Evolutionary conservation across 73 alveolate genomes (phyloP).

Genomic region (Blepharisma japonicum): DNA sequence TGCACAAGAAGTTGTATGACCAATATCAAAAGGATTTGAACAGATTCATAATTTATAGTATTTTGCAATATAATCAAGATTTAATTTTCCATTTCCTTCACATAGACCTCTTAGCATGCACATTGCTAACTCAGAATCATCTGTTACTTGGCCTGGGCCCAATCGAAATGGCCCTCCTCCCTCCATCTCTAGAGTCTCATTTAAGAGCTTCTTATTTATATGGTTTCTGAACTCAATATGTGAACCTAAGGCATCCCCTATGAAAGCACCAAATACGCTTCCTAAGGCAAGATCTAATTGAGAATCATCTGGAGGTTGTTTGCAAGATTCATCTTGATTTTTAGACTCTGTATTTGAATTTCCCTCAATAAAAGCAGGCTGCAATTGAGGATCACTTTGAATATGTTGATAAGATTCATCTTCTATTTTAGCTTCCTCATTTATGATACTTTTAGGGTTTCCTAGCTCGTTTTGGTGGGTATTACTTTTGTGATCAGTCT

Average conservation of each 20-base stretch:
- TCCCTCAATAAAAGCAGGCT: no score
- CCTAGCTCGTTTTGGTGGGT: no score
- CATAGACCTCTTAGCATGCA: conserved; percentile 48
- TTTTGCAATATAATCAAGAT: conserved; percentile 45
- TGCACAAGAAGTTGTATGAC: conserved; percentile 52
- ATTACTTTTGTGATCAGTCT: no score
- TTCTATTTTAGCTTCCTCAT: no score
- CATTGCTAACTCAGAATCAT: conserved; percentile 82
- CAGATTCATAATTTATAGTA: conserved; percentile 51
- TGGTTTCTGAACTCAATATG: neutral
- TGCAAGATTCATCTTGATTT: no score
- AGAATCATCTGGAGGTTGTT: neutral
- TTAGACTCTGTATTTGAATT: no score
- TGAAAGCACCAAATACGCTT: conserved; percentile 51
- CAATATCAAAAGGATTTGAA: conserved; percentile 73
- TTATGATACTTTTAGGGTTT: no score
- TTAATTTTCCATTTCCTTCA: conserved; percentile 41
- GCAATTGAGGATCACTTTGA: no score
- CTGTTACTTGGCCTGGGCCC: conserved; percentile 70
- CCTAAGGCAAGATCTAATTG: conserved; percentile 36
- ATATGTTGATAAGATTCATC: no score
- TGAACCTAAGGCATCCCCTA: conserved; percentile 60
- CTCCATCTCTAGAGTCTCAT: conserved; percentile 7
- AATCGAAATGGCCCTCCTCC: conserved; percentile 43
- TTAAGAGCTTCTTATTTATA: neutral